A percentile compares a stretch with the other conserved stretches of the same genome.
These are phyloP conservation scores for Trichoderma sp. DNA, from an alignment of 2,329 filamentous ascomycete genomes.

Conservation along the genomic window DNA sequence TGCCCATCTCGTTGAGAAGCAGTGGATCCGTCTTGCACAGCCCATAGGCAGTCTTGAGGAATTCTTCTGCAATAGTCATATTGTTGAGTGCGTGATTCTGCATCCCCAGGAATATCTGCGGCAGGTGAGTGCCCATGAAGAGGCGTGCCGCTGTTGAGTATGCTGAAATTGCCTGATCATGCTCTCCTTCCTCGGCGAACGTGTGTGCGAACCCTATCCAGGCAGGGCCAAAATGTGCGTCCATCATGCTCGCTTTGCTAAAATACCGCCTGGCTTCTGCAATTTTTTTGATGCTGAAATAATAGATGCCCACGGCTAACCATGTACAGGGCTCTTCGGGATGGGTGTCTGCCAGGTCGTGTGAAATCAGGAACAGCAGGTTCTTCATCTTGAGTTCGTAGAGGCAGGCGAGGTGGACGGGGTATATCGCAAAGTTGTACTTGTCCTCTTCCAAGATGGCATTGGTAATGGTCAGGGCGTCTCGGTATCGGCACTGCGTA, in stretches of 20 bases:
- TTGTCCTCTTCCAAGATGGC: slow-evolving; percentile 80
- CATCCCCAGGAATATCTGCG: slow-evolving; percentile 96
- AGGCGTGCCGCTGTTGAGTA: slow-evolving; percentile 93
- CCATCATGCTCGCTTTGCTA: slow-evolving; percentile 96
- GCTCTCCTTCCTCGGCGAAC: slow-evolving; percentile 94
- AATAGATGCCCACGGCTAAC: slow-evolving; percentile 94
- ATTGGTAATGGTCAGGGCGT: slow-evolving; percentile 81
- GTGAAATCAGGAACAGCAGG: slow-evolving; percentile 84
- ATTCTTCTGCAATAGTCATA: slow-evolving; percentile 89
- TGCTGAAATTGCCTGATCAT: slow-evolving; percentile 96
- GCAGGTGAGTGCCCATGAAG: slow-evolving; percentile 95
- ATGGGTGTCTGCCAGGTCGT: slow-evolving; percentile 88
- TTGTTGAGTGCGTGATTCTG: slow-evolving; percentile 97
- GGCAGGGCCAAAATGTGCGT: slow-evolving; percentile 93
- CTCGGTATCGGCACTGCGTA: slow-evolving; percentile 90
- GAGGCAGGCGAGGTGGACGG: slow-evolving; percentile 86
- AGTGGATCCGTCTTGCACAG: slow-evolving; percentile 84
- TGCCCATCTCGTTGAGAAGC: slow-evolving; percentile 91
- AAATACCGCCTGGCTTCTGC: slow-evolving; percentile 95
- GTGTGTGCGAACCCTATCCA: slow-evolving; percentile 99
- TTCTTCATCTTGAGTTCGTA: slow-evolving; percentile 87
- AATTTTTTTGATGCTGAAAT: slow-evolving; percentile 84
- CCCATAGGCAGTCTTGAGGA: slow-evolving; percentile 83
- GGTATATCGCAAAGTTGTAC: slow-evolving; percentile 87
- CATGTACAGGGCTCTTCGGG: slow-evolving; percentile 90